A percentile compares a stretch with the other conserved stretches of the same genome.
These are phyloP conservation scores for Cornus controversa DNA, from an alignment of 148 eudicot genomes.

Conservation along the genomic window DNA sequence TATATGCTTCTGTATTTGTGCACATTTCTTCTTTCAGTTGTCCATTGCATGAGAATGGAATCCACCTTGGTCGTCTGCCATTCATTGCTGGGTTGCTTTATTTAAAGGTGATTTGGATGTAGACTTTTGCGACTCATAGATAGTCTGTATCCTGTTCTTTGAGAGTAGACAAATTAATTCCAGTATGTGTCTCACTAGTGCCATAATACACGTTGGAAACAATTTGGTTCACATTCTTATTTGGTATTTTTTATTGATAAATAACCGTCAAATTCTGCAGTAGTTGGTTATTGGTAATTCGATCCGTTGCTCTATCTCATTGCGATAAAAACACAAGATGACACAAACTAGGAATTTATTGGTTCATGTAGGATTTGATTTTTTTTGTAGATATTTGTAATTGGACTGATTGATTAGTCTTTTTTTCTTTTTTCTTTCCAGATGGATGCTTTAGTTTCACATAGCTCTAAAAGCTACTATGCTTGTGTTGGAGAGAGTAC, in stretches of 20 bases:
- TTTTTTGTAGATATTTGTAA: not conserved
- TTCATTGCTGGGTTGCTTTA: not conserved
- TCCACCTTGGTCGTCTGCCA: too few species aligned
- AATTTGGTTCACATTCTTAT: not conserved
- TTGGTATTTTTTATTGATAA: too few species aligned
- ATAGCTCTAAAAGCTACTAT: constrained; percentile 88
- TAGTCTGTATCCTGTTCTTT: not conserved
- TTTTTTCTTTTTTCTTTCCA: constrained; percentile 21
- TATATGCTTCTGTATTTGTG: too few species aligned
- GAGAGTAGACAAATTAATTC: not conserved
- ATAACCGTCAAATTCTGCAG: too few species aligned
- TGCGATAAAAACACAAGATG: too few species aligned
- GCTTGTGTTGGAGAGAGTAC: constrained; percentile 99
- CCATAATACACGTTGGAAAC: not conserved
- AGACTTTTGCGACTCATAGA: not conserved
- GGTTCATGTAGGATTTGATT: not conserved
- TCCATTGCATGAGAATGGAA: too few species aligned
- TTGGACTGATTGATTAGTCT: constrained; percentile 4
- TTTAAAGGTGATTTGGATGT: too few species aligned
- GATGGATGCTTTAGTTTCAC: constrained; percentile 89
- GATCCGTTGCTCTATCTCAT: not conserved
- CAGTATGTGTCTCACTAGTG: not conserved
- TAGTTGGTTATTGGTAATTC: not conserved
- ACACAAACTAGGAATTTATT: not conserved
- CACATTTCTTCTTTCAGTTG: too few species aligned